phyloP scores from a whole-genome alignment of 345 rosid genomes.

The Boechera retrofracta region DNA sequence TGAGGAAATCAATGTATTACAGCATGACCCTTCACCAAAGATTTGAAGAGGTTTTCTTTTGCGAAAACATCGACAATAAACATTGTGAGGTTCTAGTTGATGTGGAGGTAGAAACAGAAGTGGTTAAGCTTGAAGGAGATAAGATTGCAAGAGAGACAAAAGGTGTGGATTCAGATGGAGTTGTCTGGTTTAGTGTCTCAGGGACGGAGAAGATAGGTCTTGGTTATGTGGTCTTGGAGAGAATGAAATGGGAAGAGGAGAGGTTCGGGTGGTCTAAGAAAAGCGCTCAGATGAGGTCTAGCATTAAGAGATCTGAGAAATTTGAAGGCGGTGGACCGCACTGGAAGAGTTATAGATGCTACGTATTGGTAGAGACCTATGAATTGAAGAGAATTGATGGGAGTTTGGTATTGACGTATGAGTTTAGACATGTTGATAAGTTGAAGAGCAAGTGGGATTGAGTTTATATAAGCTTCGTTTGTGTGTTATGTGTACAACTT shows the following conservation, averaged over 20 bases:
- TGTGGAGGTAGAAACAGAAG: constrained; percentile 50
- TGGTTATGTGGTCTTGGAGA: constrained; percentile 54
- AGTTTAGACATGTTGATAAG: constrained; percentile 57
- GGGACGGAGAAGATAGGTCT: constrained; percentile 52
- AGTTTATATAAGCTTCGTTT: neutral
- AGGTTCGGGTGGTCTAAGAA: constrained; percentile 57
- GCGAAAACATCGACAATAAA: constrained; percentile 35
- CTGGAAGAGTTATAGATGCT: constrained; percentile 64
- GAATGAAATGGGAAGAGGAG: constrained; percentile 70
- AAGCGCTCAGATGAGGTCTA: constrained; percentile 14
- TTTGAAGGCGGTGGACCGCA: constrained; percentile 27
- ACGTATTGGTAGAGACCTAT: constrained; percentile 69
- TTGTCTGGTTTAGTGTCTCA: constrained; percentile 51
- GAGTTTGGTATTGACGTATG: constrained; percentile 52
- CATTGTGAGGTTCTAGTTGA: constrained; percentile 44
- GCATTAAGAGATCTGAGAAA: constrained; percentile 48
- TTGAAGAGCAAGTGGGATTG: constrained; percentile 55
- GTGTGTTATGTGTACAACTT: constrained; percentile 1
- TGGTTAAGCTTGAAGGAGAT: constrained; percentile 47
- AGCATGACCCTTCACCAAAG: constrained; percentile 67
- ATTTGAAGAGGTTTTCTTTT: constrained; percentile 57
- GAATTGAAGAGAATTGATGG: constrained; percentile 63
- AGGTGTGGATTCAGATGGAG: constrained; percentile 43
- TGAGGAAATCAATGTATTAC: constrained; percentile 54
- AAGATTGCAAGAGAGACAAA: constrained; percentile 31